Conservation (phyloP, 2,329 filamentous ascomycete genomes). For the Teratosphaeria gauchensis region DNA sequence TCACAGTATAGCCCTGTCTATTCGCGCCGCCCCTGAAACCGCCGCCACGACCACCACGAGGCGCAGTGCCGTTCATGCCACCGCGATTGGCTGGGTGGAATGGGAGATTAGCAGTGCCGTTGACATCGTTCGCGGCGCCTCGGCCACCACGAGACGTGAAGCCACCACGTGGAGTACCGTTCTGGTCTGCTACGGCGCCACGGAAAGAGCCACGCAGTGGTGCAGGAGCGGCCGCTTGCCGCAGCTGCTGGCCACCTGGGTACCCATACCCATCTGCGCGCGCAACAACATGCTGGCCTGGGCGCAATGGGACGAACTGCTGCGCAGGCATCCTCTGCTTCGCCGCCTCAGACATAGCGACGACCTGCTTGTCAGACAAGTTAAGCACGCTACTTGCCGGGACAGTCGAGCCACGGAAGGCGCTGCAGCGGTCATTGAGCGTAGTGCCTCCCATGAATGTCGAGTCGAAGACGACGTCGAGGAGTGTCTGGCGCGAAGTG, state of each 20-base stretch:
- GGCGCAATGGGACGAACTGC: conserved; percentile 16
- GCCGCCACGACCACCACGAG: conserved; percentile 32
- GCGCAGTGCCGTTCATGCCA: conserved; percentile 21
- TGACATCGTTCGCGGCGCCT: conserved; percentile 13
- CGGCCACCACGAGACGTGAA: conserved; percentile 27
- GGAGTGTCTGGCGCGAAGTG: conserved; percentile 67
- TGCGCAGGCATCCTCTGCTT: conserved; percentile 16
- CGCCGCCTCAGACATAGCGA: conserved; percentile 44
- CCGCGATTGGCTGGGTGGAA: conserved; percentile 23
- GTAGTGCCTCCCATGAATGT: conserved; percentile 97
- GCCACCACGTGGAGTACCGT: conserved; percentile 22
- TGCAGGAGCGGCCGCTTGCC: conserved; percentile 45
- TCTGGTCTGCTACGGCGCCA: conserved; percentile 44
- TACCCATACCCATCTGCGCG: conserved; percentile 41
- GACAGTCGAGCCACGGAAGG: conserved; percentile 90
- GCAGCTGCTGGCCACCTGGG: conserved; percentile 49
- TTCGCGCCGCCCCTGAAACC: conserved; percentile 23
- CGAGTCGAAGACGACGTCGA: conserved; percentile 88
- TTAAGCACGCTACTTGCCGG: conserved; percentile 83
- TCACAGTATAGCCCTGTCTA: conserved; percentile 35
- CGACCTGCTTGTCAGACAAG: conserved; percentile 68
- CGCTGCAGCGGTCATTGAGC: conserved; percentile 77
- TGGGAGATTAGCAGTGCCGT: conserved; percentile 23
- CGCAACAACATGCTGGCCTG: conserved; percentile 18
- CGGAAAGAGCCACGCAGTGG: conserved; percentile 51